Evolutionary conservation across 2,329 filamentous ascomycete genomes (phyloP).

Genomic region (Colletotrichum tanaceti): DNA sequence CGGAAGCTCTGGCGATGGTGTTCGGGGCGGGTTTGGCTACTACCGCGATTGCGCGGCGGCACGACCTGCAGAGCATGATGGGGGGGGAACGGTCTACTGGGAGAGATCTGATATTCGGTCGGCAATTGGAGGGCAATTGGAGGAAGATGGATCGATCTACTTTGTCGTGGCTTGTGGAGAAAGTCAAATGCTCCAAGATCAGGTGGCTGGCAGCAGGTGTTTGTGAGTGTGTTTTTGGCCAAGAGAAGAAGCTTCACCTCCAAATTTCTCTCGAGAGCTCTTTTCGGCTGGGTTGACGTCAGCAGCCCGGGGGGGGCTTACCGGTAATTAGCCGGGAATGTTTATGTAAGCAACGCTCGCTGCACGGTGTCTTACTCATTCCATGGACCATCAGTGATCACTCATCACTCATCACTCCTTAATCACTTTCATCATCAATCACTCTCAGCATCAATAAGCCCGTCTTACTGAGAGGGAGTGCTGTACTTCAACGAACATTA

Average conservation of each 20-base stretch:
- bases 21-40: conserved; percentile 20
- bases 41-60: conserved; percentile 39
- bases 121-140: too few species aligned
- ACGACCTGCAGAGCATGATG: conserved; percentile 40
- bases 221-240: neutral
- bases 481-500: too few species aligned
- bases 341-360: neutral
- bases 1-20: conserved; percentile 22
- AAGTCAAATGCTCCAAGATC: neutral
- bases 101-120: too few species aligned
- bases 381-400: too few species aligned
- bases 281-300: conserved; percentile 34
- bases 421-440: too few species aligned
- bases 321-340: conserved; percentile 10
- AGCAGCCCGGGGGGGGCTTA: neutral
- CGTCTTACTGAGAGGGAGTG: too few species aligned
- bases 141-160: too few species aligned
- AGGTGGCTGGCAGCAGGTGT: neutral
- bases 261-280: conserved; percentile 31
- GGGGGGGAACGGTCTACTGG: accelerated
- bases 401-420: neutral
- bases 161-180: neutral
- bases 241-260: conserved; percentile 20
- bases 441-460: too few species aligned
- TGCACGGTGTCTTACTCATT: conserved; percentile 10